Evolutionary conservation across 495 filamentous ascomycete genomes (phyloP).

Genomic region (Neurospora sp.): DNA sequence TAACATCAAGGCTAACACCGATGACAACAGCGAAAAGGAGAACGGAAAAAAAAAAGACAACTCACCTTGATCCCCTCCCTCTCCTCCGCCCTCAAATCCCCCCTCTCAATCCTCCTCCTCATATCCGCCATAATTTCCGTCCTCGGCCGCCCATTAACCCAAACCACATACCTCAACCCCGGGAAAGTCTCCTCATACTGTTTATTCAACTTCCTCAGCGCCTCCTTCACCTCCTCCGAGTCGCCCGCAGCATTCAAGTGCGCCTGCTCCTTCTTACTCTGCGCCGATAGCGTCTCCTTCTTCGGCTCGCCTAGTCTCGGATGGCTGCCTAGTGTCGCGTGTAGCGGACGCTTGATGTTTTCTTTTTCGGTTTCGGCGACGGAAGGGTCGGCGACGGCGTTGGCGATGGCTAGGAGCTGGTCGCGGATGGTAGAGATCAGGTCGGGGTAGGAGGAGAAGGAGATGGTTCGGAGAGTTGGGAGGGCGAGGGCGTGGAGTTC

Average conservation of each 20-base stretch:
- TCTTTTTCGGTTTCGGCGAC: constrained; percentile 2
- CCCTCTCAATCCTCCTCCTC: constrained; percentile 60
- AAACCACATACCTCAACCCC: constrained; percentile 82
- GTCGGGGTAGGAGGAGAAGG: constrained; percentile 38
- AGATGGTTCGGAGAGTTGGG: constrained; percentile 50
- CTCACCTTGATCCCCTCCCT: constrained; percentile 66
- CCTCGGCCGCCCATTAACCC: constrained; percentile 75
- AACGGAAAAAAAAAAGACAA: background rate
- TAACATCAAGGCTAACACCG: no score
- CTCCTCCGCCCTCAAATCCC: constrained; percentile 57
- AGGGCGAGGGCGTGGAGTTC: constrained; percentile 63
- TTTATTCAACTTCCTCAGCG: constrained; percentile 55
- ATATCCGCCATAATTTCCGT: constrained; percentile 77
- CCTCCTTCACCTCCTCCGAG: constrained; percentile 39
- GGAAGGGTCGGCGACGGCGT: background rate
- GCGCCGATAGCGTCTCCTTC: constrained; percentile 45
- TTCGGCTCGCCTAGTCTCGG: constrained; percentile 77
- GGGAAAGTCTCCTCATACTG: constrained; percentile 79
- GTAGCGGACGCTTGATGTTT: constrained; percentile 10
- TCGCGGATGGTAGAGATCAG: constrained; percentile 33
- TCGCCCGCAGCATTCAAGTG: constrained; percentile 40
- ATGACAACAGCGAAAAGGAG: no score
- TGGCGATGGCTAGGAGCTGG: constrained; percentile 42
- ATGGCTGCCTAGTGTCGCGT: constrained; percentile 74
- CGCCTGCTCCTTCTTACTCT: constrained; percentile 71